Evolutionary conservation across 345 rosid genomes (phyloP).

Genomic region (Eucalyptus urophylla): DNA sequence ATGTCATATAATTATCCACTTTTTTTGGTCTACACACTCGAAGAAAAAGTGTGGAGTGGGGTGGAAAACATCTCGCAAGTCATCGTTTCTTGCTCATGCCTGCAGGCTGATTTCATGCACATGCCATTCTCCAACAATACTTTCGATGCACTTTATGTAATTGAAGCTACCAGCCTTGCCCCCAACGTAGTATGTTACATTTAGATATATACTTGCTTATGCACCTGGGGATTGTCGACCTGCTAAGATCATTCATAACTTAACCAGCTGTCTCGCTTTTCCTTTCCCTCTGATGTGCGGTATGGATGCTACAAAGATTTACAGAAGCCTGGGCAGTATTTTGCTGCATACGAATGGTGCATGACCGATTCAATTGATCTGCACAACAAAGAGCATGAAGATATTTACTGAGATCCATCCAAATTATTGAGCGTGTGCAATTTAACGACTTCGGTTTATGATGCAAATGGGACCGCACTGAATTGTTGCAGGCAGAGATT

Average conservation of each 20-base stretch:
- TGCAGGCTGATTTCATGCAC: conserved; percentile 98
- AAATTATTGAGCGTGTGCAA: not conserved
- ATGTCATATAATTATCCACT: no score
- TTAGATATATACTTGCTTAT: not conserved
- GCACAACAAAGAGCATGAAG: conserved; percentile 49
- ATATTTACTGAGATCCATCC: conserved; percentile 5
- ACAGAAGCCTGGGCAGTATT: conserved; percentile 91
- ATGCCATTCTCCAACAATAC: conserved; percentile 86
- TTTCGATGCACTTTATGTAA: conserved; percentile 90
- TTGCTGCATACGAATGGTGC: conserved; percentile 96
- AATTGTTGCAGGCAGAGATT: conserved; percentile 43
- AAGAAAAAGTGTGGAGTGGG: not conserved
- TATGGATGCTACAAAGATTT: conserved; percentile 92
- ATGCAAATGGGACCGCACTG: not conserved
- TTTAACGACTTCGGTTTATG: not conserved
- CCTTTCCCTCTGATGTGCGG: conserved; percentile 18
- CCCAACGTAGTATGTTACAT: conserved; percentile 84
- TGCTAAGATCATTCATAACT: not conserved
- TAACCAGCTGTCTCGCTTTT: not conserved
- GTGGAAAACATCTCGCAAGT: not conserved
- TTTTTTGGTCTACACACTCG: not conserved
- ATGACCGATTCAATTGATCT: conserved; percentile 88
- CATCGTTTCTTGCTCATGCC: not conserved
- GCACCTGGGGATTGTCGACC: not conserved
- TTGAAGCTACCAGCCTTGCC: conserved; percentile 98